phyloP scores from a whole-genome alignment of 2,329 filamentous ascomycete species.

The Amauroascus verrucosus region DNA sequence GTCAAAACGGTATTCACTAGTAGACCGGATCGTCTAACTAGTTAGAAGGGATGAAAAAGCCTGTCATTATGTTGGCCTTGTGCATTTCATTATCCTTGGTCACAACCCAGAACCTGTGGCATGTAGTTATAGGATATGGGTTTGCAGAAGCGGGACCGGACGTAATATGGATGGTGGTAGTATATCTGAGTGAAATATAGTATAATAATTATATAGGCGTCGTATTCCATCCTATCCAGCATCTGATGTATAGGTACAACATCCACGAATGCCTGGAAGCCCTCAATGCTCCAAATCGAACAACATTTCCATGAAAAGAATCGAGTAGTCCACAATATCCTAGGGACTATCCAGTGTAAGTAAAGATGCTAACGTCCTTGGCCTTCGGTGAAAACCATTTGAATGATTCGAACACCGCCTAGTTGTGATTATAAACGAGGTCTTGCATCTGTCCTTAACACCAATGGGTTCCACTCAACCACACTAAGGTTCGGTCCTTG shows the following conservation, averaged over 20 bases:
- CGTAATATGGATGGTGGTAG: not conserved
- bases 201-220: not conserved
- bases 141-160: not conserved
- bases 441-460: not conserved
- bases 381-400: not conserved
- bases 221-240: no score
- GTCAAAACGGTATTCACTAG: conserved; percentile 1
- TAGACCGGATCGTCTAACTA: not conserved
- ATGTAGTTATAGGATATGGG: not conserved
- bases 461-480: not conserved
- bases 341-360: no score
- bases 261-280: not conserved
- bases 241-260: not conserved
- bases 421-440: not conserved
- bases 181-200: conserved; percentile 2
- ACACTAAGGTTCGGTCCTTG: not conserved
- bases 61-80: not conserved
- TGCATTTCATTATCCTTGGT: not conserved
- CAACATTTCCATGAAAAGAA: no score
- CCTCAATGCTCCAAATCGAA: not conserved
- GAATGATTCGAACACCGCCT: not conserved
- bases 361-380: no score
- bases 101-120: not conserved
- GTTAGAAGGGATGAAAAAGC: not conserved
- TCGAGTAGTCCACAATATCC: no score